Evolutionary conservation across 805 yeast genomes (phyloP), one percentile per base, ranked within the genome.

Genomic region (Ogataea populi-albae): DNA sequence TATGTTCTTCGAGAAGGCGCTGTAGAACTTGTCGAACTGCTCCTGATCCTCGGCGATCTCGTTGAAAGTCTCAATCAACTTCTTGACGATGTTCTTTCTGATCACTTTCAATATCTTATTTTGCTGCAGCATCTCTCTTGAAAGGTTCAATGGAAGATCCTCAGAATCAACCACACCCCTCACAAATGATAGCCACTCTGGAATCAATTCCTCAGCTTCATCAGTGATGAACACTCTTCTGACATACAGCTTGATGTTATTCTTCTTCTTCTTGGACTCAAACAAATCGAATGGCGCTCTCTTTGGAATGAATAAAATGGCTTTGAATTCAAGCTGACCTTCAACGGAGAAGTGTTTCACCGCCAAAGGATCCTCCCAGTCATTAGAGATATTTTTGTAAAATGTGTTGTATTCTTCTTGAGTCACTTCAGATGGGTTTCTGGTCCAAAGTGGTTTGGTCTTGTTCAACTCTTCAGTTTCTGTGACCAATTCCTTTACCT

Each of bases 91-190:
- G 81, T 93, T 93, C 91, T 93, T 93, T 79, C 94, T 88, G 67
- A 93, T 93, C 50, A 93, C 98, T 85, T 93, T 93, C 73, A 93
- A 80, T 70, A 93, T 93, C 86, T 93, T 93, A 87, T 93, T 93
- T 76, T 93, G 99, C 76, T 93, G 99, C 65, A 93, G 80, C 85
- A 94, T 85, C 76, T 93, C 99, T 86, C 99, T 91, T 58, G 98
- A 93, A 75, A 93, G 79, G 91, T 93, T 93, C 71, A 93, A 83
- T 70, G 99, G 99, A 70, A 93, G 78, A 73, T 93, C 99, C 77
- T 93, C 98, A 56, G 97, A 87, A 75, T 93, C 99, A 49, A 93
- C 99, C 69, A 93, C 99, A 82, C 99, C 99, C 75, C 77, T 89
- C 60, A 93, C 86, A 69, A 93, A 93, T 38, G 88, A 74, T 65